A percentile compares a stretch with the other conserved stretches of the same genome.
Conservation (phyloP, 352 stramenopile genomes). For the Salisapilia sapeloensis region DNA sequence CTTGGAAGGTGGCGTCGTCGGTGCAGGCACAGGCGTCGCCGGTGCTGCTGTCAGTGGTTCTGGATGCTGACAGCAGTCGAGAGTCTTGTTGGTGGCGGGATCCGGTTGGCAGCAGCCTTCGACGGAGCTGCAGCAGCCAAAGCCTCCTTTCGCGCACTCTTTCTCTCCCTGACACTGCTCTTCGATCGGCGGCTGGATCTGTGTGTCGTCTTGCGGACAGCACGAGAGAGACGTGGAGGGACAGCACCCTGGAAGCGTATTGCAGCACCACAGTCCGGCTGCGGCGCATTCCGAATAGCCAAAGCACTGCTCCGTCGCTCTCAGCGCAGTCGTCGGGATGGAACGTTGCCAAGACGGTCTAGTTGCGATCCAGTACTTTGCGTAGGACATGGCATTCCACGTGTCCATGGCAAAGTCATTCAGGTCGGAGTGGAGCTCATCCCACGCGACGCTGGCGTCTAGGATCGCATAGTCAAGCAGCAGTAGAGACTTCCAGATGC, state of each 20-base stretch:
- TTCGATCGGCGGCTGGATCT: slow-evolving; percentile 18
- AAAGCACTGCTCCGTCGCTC: slow-evolving; percentile 42
- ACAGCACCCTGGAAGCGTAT: slow-evolving; percentile 51
- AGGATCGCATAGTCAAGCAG: slow-evolving; percentile 60
- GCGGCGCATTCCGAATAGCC: slow-evolving; percentile 30
- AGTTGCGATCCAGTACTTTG: slow-evolving; percentile 59
- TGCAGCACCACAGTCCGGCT: slow-evolving; percentile 42
- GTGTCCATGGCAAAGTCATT: slow-evolving; percentile 44
- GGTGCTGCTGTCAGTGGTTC: slow-evolving; percentile 1
- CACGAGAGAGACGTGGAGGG: slow-evolving; percentile 34
- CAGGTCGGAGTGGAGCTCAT: slow-evolving; percentile 30
- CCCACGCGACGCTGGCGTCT: slow-evolving; percentile 30
- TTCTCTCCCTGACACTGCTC: slow-evolving; percentile 25
- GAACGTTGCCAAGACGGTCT: slow-evolving; percentile 31
- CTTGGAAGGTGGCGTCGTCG: too few relatives aligned
- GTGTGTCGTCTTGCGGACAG: slow-evolving; percentile 28
- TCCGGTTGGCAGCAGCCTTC: slow-evolving; percentile 50
- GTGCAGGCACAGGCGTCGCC: not conserved
- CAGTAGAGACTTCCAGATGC: slow-evolving; percentile 64
- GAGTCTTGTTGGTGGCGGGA: slow-evolving; percentile 17
- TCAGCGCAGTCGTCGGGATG: slow-evolving; percentile 10
- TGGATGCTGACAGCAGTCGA: slow-evolving; percentile 42
- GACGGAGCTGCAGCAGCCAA: slow-evolving; percentile 53
- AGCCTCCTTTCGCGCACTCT: slow-evolving; percentile 27
- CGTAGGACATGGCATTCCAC: slow-evolving; percentile 58